These are phyloP conservation scores for Rhodomyrtus tomentosa DNA, from an alignment of 345 rosid genomes.

Conservation along the genomic window DNA sequence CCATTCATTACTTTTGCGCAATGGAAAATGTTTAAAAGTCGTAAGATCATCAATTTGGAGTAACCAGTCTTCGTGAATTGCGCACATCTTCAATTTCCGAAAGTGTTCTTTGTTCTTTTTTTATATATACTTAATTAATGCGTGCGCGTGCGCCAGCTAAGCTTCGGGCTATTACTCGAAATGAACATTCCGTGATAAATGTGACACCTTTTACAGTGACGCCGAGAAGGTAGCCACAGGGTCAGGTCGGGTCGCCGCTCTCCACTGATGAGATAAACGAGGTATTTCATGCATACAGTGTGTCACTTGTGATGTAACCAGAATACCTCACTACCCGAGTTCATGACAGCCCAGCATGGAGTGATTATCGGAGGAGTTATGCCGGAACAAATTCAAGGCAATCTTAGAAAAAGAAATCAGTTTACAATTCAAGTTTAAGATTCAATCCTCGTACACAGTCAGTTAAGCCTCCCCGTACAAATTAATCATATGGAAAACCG, in stretches of 20 bases:
- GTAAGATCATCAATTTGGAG: background rate
- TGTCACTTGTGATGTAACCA: background rate
- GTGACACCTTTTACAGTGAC: background rate
- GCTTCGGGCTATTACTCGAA: background rate
- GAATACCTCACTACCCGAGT: background rate
- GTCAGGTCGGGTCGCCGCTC: fast-evolving
- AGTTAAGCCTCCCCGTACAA: background rate
- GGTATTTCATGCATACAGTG: background rate
- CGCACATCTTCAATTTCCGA: background rate
- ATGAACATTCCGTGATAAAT: background rate
- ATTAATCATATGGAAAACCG: background rate
- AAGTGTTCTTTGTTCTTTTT: background rate
- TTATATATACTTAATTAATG: background rate
- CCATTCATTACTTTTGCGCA: background rate
- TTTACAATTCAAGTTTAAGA: background rate
- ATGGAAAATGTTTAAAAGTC: background rate
- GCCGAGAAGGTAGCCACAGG: fast-evolving
- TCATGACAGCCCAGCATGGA: background rate
- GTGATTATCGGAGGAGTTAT: background rate
- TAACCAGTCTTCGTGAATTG: fast-evolving
- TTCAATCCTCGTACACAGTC: background rate
- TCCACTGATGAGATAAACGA: background rate
- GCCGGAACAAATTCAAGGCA: background rate
- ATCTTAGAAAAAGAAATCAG: background rate
- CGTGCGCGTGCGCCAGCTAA: fast-evolving